Percentiles rank a stretch among this genome's conserved stretches.
phyloP scores from a whole-genome alignment of 1,284 basidiomycete genomes.

The Leccinum fallax region DNA sequence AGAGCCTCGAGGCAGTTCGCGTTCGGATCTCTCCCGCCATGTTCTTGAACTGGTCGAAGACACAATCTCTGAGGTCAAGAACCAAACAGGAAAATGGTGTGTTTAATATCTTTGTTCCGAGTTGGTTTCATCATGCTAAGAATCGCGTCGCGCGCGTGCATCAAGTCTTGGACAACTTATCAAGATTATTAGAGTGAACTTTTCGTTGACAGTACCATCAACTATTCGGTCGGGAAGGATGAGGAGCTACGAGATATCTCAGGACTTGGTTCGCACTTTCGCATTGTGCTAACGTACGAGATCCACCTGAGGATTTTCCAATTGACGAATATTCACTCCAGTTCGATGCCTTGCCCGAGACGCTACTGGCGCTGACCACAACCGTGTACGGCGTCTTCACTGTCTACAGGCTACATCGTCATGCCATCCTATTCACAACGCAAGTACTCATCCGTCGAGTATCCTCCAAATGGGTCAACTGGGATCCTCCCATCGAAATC shows the following conservation, averaged over 20 bases:
- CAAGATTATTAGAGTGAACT: constrained; percentile 79
- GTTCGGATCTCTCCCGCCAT: no score
- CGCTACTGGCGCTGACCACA: not conserved
- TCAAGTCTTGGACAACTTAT: constrained; percentile 81
- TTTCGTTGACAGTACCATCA: constrained; percentile 86
- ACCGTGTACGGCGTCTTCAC: not conserved
- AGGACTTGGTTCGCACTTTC: constrained; percentile 69
- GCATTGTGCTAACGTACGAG: constrained; percentile 56
- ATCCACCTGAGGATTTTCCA: not conserved
- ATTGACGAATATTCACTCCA: no score
- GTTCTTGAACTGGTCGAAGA: constrained; percentile 44
- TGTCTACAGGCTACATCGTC: not conserved
- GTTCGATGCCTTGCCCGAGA: no score
- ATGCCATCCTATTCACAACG: constrained; percentile 20
- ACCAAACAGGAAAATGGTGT: constrained; percentile 93
- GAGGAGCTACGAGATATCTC: constrained; percentile 94
- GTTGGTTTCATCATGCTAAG: constrained; percentile 8
- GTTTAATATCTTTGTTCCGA: constrained; percentile 19
- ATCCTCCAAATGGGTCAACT: constrained; percentile 33
- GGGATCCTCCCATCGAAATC: constrained; percentile 26
- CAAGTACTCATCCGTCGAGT: constrained; percentile 28
- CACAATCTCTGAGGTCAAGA: constrained; percentile 97
- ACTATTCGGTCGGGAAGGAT: constrained; percentile 82
- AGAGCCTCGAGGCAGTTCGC: no score
- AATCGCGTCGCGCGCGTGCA: constrained; percentile 9